Evolutionary conservation across 129 eudicot genomes (phyloP).

Genomic region (Chrysanthemum lavandulifolium): DNA sequence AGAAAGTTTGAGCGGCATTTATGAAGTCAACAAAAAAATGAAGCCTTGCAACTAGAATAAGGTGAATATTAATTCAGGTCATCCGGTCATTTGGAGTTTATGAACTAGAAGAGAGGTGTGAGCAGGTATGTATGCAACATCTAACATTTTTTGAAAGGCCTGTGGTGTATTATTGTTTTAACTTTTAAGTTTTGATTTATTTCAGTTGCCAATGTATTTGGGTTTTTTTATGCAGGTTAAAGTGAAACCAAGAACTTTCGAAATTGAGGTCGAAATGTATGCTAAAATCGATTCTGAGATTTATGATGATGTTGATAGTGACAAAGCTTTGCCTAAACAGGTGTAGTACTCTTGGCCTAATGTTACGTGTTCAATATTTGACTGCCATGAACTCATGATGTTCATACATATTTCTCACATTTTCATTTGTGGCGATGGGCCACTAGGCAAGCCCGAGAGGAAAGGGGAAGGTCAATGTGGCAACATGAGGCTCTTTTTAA

Average conservation of each 20-base stretch:
- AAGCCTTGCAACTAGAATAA: no score
- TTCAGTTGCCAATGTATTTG: constrained; percentile 8
- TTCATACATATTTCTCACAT: neutral
- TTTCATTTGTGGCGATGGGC: constrained; percentile 79
- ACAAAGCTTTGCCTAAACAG: constrained; percentile 52
- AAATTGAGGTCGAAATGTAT: constrained; percentile 69
- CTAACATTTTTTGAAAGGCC: neutral
- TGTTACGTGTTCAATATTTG: neutral
- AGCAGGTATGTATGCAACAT: constrained; percentile 46
- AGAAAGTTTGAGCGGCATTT: no score
- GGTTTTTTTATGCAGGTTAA: constrained; percentile 53
- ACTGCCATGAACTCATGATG: neutral
- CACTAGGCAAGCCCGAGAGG: constrained; percentile 66
- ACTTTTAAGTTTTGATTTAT: constrained; percentile 3
- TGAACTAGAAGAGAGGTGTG: constrained; percentile 73
- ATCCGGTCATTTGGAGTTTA: constrained; percentile 12
- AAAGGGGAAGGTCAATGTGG: constrained; percentile 83
- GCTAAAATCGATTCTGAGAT: constrained; percentile 57
- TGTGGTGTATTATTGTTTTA: neutral
- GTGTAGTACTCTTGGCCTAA: no score
- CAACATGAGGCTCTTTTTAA: constrained; percentile 81
- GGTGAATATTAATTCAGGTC: no score
- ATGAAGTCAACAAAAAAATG: no score
- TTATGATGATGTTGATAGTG: constrained; percentile 49
- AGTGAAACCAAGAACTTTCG: constrained; percentile 57